phyloP scores from a whole-genome alignment of 805 yeast species.

The Lachancea meyersii region DNA sequence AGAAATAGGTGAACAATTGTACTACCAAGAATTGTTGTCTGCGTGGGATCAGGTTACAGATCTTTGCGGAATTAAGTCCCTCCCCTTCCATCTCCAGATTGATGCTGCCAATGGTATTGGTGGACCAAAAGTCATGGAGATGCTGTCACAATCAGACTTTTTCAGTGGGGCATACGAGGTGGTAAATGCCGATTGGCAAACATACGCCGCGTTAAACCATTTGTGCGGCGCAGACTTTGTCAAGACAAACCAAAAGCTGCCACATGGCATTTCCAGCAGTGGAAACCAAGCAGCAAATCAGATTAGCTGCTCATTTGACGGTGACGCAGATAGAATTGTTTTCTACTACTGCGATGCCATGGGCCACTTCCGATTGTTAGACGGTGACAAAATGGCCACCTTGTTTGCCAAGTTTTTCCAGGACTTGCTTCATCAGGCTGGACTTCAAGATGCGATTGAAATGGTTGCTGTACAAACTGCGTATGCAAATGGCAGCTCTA shows the following conservation, averaged over 20 bases:
- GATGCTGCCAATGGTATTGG: conserved; percentile 99
- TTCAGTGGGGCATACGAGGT: conserved; percentile 38
- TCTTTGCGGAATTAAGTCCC: conserved; percentile 13
- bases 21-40: conserved; percentile 53
- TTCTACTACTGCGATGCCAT: conserved; percentile 52
- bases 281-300: conserved; percentile 31
- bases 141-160: conserved; percentile 36
- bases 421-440: conserved; percentile 43
- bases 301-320: conserved; percentile 83
- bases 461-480: conserved; percentile 96
- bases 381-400: conserved; percentile 92
- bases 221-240: conserved; percentile 95
- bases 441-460: conserved; percentile 33
- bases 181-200: conserved; percentile 49
- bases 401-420: conserved; percentile 67
- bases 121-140: conserved; percentile 57
- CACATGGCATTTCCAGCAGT: conserved; percentile 42
- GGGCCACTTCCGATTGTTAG: conserved; percentile 51
- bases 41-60: conserved; percentile 25
- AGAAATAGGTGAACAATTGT: conserved; percentile 47
- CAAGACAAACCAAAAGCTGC: conserved; percentile 78
- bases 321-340: conserved; percentile 94
- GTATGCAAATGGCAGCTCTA: conserved; percentile 92
- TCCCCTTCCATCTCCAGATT: conserved; percentile 44
- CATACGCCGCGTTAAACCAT: conserved; percentile 58